Conservation (phyloP, 768 basidiomycete genomes). For the Pleurotus tuber-regium region DNA sequence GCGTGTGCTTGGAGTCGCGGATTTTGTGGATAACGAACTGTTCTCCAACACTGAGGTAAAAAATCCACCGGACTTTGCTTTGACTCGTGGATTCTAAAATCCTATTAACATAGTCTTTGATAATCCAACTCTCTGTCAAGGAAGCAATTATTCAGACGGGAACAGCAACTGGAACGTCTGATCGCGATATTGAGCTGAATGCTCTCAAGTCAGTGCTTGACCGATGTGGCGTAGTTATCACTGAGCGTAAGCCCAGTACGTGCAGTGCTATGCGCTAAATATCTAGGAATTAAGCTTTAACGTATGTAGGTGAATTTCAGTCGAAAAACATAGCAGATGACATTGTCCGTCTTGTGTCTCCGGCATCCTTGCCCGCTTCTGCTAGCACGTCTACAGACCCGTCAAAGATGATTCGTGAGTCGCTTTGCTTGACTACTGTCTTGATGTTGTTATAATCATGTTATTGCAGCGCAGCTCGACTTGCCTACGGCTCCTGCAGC, state of each 20-base stretch:
- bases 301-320: constrained; percentile 80
- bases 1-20: constrained; percentile 82
- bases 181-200: constrained; percentile 83
- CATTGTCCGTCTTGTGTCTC: constrained; percentile 63
- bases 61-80: constrained; percentile 8
- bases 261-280: too few species aligned
- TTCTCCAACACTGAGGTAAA: constrained; percentile 94
- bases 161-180: constrained; percentile 67
- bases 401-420: constrained; percentile 53
- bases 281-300: too few species aligned
- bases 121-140: constrained; percentile 97
- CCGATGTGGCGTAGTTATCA: constrained; percentile 86
- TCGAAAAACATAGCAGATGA: constrained; percentile 80
- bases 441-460: not conserved
- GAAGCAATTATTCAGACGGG: constrained; percentile 85
- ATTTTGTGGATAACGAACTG: constrained; percentile 92
- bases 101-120: constrained; percentile 64
- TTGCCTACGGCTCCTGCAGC: constrained; percentile 79
- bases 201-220: constrained; percentile 87
- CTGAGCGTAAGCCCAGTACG: constrained; percentile 79
- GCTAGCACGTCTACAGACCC: constrained; percentile 45
- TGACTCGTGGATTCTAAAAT: not conserved
- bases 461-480: constrained; percentile 66
- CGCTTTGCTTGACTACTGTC: not conserved
- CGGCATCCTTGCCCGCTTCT: constrained; percentile 35